phyloP scores from a whole-genome alignment of 208 protist species.

The Trypanosoma congolense region DNA sequence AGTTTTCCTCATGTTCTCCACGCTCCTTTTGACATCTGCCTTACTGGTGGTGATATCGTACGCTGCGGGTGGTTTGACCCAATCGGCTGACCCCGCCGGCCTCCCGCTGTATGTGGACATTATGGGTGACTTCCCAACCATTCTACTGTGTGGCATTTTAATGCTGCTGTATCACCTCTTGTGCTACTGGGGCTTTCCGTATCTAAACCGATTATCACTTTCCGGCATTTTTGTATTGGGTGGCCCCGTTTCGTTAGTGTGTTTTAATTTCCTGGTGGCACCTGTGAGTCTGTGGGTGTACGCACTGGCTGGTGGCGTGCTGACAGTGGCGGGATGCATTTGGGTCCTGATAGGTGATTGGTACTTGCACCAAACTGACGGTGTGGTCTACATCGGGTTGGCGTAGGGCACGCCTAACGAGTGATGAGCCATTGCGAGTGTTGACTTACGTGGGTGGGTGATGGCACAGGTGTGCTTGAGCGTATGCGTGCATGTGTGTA shows the following conservation, averaged over 20 bases:
- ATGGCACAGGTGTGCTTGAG: too few relatives aligned
- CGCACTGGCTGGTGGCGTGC: constrained; percentile 14
- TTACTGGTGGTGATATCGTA: constrained; percentile 12
- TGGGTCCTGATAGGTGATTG: constrained; percentile 20
- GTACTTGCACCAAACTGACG: constrained; percentile 20
- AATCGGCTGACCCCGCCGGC: constrained; percentile 4
- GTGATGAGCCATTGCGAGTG: too few relatives aligned
- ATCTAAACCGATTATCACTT: constrained; percentile 27
- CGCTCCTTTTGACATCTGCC: constrained; percentile 12
- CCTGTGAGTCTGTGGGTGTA: constrained; percentile 7
- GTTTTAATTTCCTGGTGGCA: constrained; percentile 14
- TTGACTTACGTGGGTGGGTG: too few relatives aligned
- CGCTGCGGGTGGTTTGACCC: constrained; percentile 9
- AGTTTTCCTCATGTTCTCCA: constrained; percentile 21
- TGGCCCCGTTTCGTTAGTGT: constrained; percentile 18
- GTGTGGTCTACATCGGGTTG: too few relatives aligned
- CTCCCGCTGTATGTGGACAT: constrained; percentile 4
- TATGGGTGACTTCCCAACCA: constrained; percentile 14
- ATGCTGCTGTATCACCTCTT: constrained; percentile 24
- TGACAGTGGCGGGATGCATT: constrained; percentile 11
- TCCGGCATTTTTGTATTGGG: constrained; percentile 24
- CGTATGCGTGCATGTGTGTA: too few relatives aligned
- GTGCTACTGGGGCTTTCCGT: constrained; percentile 26
- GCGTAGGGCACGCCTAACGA: too few relatives aligned
- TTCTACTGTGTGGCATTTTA: constrained; percentile 24